These are phyloP conservation scores for Annulohypoxylon truncatum DNA, from an alignment of 2,329 filamentous ascomycete genomes.

Conservation along the genomic window DNA sequence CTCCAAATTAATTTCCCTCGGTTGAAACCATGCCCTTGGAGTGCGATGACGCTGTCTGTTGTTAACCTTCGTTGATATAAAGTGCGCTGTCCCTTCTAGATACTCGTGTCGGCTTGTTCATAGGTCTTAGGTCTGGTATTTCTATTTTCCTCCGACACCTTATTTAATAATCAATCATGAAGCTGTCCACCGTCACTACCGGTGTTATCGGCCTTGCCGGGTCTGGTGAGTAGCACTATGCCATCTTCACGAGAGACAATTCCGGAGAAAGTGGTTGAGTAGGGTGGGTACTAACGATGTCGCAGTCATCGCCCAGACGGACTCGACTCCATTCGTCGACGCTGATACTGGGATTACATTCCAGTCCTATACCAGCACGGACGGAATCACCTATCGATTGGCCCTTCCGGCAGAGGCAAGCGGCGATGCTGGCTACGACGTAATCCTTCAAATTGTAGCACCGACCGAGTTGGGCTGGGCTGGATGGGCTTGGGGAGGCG, in stretches of 20 bases:
- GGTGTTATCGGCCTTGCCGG: conserved; percentile 47
- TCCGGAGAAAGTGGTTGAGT: not conserved
- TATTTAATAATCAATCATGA: conserved; percentile 47
- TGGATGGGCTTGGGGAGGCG: conserved; percentile 56
- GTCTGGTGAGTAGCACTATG: conserved; percentile 45
- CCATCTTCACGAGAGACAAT: not conserved
- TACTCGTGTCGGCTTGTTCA: conserved; percentile 4
- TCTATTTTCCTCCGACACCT: conserved; percentile 1
- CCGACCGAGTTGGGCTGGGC: conserved; percentile 55
- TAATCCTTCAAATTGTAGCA: conserved; percentile 54
- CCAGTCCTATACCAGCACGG: conserved; percentile 54
- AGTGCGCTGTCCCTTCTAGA: conserved; percentile 13
- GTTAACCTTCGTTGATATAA: conserved; percentile 30
- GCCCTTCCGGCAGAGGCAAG: conserved; percentile 51
- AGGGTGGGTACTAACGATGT: conserved; percentile 21
- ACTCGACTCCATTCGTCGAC: conserved; percentile 52
- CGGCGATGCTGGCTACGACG: conserved; percentile 51
- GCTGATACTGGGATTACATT: conserved; percentile 57
- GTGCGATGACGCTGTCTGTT: conserved; percentile 24
- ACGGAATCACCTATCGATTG: conserved; percentile 48
- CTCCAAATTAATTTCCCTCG: conserved; percentile 40
- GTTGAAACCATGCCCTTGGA: conserved; percentile 30
- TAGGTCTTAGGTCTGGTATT: conserved; percentile 23
- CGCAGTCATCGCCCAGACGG: conserved; percentile 48
- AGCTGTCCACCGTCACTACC: conserved; percentile 45